Evolutionary conservation across 768 basidiomycete genomes (phyloP).

Genomic region (Kwoniella heveanensis): DNA sequence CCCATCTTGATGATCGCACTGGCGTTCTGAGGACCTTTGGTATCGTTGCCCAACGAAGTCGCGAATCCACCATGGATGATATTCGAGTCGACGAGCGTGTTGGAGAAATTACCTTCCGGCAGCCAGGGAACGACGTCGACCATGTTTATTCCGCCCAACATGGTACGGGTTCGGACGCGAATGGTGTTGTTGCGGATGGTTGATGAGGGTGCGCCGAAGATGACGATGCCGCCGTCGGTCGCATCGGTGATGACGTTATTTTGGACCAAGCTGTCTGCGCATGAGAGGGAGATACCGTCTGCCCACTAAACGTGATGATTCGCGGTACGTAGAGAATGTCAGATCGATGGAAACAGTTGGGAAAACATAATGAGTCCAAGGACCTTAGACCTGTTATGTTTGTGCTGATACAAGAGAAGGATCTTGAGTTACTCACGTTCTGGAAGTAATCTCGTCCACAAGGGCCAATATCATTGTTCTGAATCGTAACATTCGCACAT

Average conservation of each 20-base stretch:
- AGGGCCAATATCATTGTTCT: constrained; percentile 75
- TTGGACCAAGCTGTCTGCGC: constrained; percentile 43
- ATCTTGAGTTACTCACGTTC: constrained; percentile 27
- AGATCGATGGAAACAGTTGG: background rate
- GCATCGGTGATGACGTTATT: constrained; percentile 51
- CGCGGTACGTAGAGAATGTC: no score
- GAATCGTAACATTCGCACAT: constrained; percentile 68
- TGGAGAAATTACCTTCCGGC: constrained; percentile 45
- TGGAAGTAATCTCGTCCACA: constrained; percentile 50
- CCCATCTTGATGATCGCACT: constrained; percentile 51
- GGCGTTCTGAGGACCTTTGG: constrained; percentile 35
- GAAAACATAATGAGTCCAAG: no score
- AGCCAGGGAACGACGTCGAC: constrained; percentile 48
- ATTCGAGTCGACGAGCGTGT: constrained; percentile 39
- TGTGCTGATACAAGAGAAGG: no score
- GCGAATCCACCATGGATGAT: constrained; percentile 48
- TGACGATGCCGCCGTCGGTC: constrained; percentile 50
- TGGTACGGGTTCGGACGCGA: constrained; percentile 41
- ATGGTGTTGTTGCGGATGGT: constrained; percentile 50
- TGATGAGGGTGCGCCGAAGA: constrained; percentile 48
- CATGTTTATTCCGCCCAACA: constrained; percentile 51
- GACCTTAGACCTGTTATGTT: no score
- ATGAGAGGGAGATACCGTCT: constrained; percentile 54
- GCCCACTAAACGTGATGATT: no score
- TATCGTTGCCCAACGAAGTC: constrained; percentile 38